Evolutionary conservation across 1,284 basidiomycete species (phyloP), one percentile per base, ranked within the genome.

Genomic region (Cryptococcus jaspeensis): DNA sequence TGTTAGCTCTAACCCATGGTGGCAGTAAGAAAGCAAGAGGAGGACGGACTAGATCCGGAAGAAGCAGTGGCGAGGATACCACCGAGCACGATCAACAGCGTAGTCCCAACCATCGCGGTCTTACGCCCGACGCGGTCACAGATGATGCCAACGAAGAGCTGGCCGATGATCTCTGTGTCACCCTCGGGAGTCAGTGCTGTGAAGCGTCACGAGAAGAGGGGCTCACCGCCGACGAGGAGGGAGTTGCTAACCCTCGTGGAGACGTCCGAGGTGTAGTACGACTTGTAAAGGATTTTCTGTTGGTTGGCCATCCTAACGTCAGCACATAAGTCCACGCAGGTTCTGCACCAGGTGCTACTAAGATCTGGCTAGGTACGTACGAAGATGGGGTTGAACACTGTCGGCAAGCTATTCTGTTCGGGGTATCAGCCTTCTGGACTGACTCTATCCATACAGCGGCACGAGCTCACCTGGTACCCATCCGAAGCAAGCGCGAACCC

Each of bases 81-180:
- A 32, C 89, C 89, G 37, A 89, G 53, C 49, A 88, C 84, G 59
- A 90, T 88, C 35, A 88, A 70, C 35, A 84, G 64, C 0, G 88
- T 90, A 3, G 89, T 88, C 35, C 81, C 70, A 20, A 89, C 84
- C 50, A 89, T 81, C 8, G 86, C 87, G 22, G 82, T 82, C 71
- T 89, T 89, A 49, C 88, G 80, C 23, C 89, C 88, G 37, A 88
- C 67, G 50, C 84, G 81, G 69, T 90, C 88, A 63, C 86, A 88
- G 32, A 88, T 75, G 22, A 89, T 64, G 13, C 88, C 89, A 52
- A 58, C 60, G 58, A 47, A 59, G 37, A 56, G 36, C 39, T 67
- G 45, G 52, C 60, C 55, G 47, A 62, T 60, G 60, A 67, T 63
- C 76, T 78, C 68, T 63, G 51, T 28, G 11, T 15, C 18, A 4